phyloP scores from a whole-genome alignment of 352 stramenopile species.

The Globisporangium lucens region DNA sequence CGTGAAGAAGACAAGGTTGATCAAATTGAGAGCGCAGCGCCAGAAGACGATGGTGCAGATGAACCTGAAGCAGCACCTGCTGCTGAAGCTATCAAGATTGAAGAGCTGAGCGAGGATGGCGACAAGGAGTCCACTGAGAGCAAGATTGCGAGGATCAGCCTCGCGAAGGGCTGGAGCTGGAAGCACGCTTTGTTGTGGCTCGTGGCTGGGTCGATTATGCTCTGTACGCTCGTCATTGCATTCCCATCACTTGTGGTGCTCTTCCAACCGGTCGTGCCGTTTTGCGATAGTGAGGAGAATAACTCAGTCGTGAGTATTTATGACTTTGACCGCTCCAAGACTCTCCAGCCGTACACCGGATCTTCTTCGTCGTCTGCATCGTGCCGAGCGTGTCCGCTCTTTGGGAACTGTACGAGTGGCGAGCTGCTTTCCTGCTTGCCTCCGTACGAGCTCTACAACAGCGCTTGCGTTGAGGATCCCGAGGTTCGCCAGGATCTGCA shows the following conservation, averaged over 20 bases:
- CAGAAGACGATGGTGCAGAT: neutral
- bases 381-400: conserved; percentile 60
- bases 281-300: conserved; percentile 52
- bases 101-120: conserved; percentile 12
- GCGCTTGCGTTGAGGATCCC: conserved; percentile 50
- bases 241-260: conserved; percentile 38
- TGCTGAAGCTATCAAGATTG: conserved; percentile 3
- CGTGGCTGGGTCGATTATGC: conserved; percentile 23
- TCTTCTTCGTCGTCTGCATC: conserved; percentile 12
- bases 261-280: conserved; percentile 33
- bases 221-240: conserved; percentile 42
- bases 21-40: neutral
- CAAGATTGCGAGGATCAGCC: conserved; percentile 29
- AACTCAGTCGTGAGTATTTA: conserved; percentile 22
- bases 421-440: conserved; percentile 40
- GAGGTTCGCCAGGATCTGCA: conserved; percentile 48
- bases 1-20: neutral
- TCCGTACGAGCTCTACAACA: conserved; percentile 45
- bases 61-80: neutral
- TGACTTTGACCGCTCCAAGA: conserved; percentile 42
- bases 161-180: conserved; percentile 41
- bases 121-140: conserved; percentile 25
- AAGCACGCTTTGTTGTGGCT: conserved; percentile 37
- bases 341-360: conserved; percentile 46
- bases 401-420: conserved; percentile 54